Evolutionary conservation across 2,329 filamentous ascomycete species (phyloP).

Genomic region (Verticillium albo-atrum): DNA sequence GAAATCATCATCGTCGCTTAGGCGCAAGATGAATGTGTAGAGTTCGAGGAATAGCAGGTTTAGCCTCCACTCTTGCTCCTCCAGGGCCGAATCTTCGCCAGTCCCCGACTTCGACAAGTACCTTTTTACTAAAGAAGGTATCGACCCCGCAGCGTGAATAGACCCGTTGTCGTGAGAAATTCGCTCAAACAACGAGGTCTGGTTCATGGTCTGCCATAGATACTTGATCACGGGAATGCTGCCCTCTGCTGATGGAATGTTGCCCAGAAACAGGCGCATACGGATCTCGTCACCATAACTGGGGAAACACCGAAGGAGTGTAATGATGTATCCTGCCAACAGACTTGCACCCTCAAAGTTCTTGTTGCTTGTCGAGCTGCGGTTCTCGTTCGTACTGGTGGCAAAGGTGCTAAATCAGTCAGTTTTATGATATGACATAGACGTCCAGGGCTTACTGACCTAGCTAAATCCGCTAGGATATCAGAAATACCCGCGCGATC

Average conservation of each 20-base stretch:
- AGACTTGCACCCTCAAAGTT: slow-evolving; percentile 44
- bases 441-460: background rate
- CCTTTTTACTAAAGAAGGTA: slow-evolving; percentile 1
- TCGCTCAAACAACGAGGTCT: slow-evolving; percentile 26
- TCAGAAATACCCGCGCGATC: slow-evolving; percentile 68
- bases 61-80: slow-evolving; percentile 76
- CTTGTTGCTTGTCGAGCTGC: slow-evolving; percentile 17
- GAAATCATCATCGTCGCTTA: slow-evolving; percentile 97
- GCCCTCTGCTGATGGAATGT: slow-evolving; percentile 42
- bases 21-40: slow-evolving; percentile 85
- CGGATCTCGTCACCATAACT: slow-evolving; percentile 79
- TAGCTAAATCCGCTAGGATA: background rate
- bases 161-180: slow-evolving; percentile 8
- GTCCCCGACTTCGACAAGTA: slow-evolving; percentile 14
- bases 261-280: slow-evolving; percentile 86
- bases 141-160: slow-evolving; percentile 8
- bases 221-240: slow-evolving; percentile 68
- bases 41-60: slow-evolving; percentile 89
- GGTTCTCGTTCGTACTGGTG: background rate
- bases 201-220: slow-evolving; percentile 66
- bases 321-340: slow-evolving; percentile 81
- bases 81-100: slow-evolving; percentile 17
- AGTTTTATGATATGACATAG: background rate
- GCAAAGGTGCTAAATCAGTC: slow-evolving; percentile 8
- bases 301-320: slow-evolving; percentile 81